A percentile compares a stretch with the other conserved stretches of the same genome.
Conservation (phyloP, 176 grass and related monocot species). For the Panicum miliaceum region DNA sequence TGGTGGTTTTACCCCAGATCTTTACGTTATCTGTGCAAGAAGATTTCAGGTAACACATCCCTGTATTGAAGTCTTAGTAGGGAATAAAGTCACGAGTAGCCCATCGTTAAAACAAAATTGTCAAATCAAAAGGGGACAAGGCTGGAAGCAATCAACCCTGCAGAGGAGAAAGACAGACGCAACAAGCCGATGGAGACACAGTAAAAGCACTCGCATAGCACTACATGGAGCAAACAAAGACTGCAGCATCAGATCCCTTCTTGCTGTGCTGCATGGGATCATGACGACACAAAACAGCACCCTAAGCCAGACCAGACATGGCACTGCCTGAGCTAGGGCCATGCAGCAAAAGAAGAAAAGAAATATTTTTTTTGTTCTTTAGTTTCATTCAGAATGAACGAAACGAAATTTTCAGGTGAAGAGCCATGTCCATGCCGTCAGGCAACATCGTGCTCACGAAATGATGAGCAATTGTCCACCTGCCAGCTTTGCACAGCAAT, state of each 20-base stretch:
- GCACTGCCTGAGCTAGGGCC: conserved; percentile 11
- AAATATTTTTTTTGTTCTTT: too few relatives aligned
- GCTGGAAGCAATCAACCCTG: conserved; percentile 21
- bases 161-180: conserved; percentile 31
- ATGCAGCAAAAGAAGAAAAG: neutral
- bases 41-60: neutral
- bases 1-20: neutral
- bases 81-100: conserved; percentile 6
- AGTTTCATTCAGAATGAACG: neutral
- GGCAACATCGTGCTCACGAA: neutral
- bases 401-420: neutral
- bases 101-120: conserved; percentile 29
- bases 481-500: neutral
- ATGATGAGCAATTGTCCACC: neutral
- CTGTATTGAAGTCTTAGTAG: neutral
- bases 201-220: conserved; percentile 28
- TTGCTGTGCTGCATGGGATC: conserved; percentile 37
- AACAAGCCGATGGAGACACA: conserved; percentile 38
- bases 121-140: conserved; percentile 38
- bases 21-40: neutral
- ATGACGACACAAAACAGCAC: conserved; percentile 21
- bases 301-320: conserved; percentile 4
- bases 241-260: conserved; percentile 29
- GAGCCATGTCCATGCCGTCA: neutral
- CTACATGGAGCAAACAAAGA: conserved; percentile 31